These are phyloP conservation scores for Piper longum DNA, from an alignment of 164 flowering plant species.

Conservation along the genomic window DNA sequence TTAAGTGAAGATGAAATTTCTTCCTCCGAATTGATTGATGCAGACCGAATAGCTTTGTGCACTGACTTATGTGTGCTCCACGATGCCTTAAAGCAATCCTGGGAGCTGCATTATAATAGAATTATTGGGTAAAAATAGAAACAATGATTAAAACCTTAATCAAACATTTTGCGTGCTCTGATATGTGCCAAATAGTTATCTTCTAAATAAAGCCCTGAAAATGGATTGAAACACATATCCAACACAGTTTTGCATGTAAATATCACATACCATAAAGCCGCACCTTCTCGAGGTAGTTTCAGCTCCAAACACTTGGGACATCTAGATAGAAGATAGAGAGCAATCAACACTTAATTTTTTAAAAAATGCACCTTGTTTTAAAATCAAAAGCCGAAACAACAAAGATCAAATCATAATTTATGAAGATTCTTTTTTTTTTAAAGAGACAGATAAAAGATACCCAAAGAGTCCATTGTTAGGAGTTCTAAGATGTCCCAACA, in stretches of 20 bases:
- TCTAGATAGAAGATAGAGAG: constrained; percentile 26
- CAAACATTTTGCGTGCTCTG: too few species aligned
- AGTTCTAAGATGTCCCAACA: too few species aligned
- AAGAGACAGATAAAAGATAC: too few species aligned
- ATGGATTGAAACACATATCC: background rate
- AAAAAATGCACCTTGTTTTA: too few species aligned
- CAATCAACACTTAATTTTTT: too few species aligned
- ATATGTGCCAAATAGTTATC: too few species aligned
- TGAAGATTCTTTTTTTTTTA: too few species aligned
- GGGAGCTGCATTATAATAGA: constrained; percentile 40
- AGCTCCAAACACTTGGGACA: constrained; percentile 86
- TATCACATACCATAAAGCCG: constrained; percentile 80
- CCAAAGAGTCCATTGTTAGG: too few species aligned
- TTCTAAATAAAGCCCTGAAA: too few species aligned
- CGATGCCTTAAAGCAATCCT: constrained; percentile 91
- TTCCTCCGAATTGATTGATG: constrained; percentile 19
- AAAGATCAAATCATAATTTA: too few species aligned
- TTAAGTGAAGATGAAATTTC: constrained; percentile 20
- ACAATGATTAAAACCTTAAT: background rate
- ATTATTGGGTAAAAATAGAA: too few species aligned
- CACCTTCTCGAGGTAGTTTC: constrained; percentile 82
- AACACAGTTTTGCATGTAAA: background rate
- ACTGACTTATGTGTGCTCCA: constrained; percentile 91
- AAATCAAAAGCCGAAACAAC: background rate
- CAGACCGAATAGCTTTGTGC: constrained; percentile 45